Evolutionary conservation across 2,329 filamentous ascomycete genomes (phyloP).

Genomic region (Lojkania enalia): DNA sequence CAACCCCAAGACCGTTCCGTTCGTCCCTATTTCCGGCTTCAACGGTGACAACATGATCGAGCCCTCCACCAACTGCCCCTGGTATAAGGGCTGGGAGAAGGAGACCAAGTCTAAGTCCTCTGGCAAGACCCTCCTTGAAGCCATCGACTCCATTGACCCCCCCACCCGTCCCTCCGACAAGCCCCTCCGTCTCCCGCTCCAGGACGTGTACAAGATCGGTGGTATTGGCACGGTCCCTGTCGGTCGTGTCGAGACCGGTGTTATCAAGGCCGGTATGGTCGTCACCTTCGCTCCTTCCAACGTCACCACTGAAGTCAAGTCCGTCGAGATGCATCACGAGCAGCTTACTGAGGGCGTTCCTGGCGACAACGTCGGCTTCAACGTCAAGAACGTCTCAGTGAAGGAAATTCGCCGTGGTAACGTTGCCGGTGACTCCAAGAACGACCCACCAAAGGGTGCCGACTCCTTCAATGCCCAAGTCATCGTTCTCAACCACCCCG

Average conservation of each 20-base stretch:
- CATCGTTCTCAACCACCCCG: constrained; percentile 99
- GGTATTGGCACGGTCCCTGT: constrained; percentile 99
- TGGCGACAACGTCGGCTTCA: constrained; percentile 99
- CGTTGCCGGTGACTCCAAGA: constrained; percentile 99
- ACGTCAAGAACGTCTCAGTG: constrained; percentile 99
- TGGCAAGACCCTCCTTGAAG: constrained; percentile 98
- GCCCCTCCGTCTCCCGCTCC: constrained; percentile 99
- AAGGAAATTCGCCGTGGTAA: constrained; percentile 99
- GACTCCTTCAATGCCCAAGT: constrained; percentile 99
- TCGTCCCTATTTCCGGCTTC: constrained; percentile 99
- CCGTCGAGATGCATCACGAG: constrained; percentile 99
- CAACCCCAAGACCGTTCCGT: constrained; percentile 98
- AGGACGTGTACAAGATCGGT: constrained; percentile 99
- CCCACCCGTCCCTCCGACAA: constrained; percentile 95
- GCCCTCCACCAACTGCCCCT: constrained; percentile 88
- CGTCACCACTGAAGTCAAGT: constrained; percentile 99
- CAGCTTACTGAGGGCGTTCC: constrained; percentile 93
- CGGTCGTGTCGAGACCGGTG: constrained; percentile 99
- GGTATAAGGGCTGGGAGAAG: constrained; percentile 99
- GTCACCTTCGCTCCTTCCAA: constrained; percentile 98
- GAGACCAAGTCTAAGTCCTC: constrained; percentile 87
- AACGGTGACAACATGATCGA: constrained; percentile 99
- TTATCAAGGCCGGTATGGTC: constrained; percentile 86
- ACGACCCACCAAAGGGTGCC: constrained; percentile 87
- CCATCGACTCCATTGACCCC: constrained; percentile 93